Base-by-base conservation (phyloP, 2,329 filamentous ascomycete species). In the Fusarium sp. region DNA sequence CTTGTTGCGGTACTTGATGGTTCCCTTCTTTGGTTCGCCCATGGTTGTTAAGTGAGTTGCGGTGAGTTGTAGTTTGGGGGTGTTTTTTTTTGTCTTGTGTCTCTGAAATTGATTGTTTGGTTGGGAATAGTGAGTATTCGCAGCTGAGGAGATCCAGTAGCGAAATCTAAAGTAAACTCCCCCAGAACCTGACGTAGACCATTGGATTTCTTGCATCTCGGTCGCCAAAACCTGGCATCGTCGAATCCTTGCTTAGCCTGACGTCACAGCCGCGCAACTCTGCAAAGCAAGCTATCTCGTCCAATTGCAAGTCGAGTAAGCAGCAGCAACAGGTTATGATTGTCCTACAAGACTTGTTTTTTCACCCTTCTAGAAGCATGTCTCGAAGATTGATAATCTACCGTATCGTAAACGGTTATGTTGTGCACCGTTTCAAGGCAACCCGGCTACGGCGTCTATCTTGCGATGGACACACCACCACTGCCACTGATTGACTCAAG, bases 1-100 rank as follows among this genome's bases (percentile, higher is more conserved):
- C 56, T 71, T 74, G 70, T 76, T 76, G 67, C 74, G 74, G 65
- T 65, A 55, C 64, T 63, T 69, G 67, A 76, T 76, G 39, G 68
- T 73, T 53, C 69, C 68, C 9, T 55, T 46, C 36, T 69, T 70
- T 34, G 57, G 57, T 52, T 71, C 69, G 40, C 54, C 41, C 63
- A 68, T 61, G 48, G 35, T 60, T 19, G 19, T 19, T 19, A 19
- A 19, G 19, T 19, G 19, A 19, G 19, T 19, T 19, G 19, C 19
- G 59, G 19, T 44, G 24, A 15, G 38, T 25, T 28, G 19, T 22
- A 25, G 31, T 24, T 44, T 22, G 29, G 44, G 39, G 28, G 35
- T 62, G 1, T n/a, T 12, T 43, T 53, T 31, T 13, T 22, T 11
- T 28, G 26, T 12, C 43, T 5, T 7, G 25, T 5, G 40, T 13